Evolutionary conservation across 2,329 filamentous ascomycete genomes (phyloP).

Genomic region (Pseudofabraea citricarpa): DNA sequence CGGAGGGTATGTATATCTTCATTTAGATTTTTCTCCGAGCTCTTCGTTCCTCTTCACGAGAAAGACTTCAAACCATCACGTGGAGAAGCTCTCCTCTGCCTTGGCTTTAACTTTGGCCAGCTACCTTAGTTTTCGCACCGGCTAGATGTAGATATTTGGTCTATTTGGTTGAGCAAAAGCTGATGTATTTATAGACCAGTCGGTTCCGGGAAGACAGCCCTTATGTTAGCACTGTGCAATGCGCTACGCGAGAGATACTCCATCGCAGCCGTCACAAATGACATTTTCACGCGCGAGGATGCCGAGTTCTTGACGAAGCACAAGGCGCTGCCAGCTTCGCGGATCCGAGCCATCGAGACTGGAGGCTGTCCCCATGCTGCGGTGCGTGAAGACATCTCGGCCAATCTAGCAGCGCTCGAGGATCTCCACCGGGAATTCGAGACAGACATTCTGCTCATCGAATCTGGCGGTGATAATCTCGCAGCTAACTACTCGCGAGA

Average conservation of each 20-base stretch:
- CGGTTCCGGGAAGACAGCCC: conserved; percentile 92
- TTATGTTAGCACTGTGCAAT: conserved; percentile 91
- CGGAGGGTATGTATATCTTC: conserved; percentile 63
- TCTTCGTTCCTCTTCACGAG: no score
- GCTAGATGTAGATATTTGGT: no score
- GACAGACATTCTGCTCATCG: conserved; percentile 85
- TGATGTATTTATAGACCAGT: conserved; percentile 62
- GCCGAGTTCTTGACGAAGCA: conserved; percentile 93
- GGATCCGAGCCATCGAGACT: conserved; percentile 95
- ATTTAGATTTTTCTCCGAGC: neutral
- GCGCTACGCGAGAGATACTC: conserved; percentile 76
- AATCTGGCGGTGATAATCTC: conserved; percentile 92
- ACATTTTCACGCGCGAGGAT: conserved; percentile 98
- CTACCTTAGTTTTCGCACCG: no score
- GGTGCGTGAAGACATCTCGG: conserved; percentile 92
- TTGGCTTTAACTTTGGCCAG: no score
- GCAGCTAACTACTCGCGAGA: conserved; percentile 96
- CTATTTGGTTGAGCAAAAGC: conserved; percentile 3
- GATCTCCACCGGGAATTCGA: conserved; percentile 77
- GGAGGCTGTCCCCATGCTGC: conserved; percentile 96
- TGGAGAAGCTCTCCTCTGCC: no score
- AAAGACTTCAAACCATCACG: no score
- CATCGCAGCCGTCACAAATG: conserved; percentile 94
- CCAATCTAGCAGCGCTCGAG: conserved; percentile 89
- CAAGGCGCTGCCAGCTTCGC: conserved; percentile 72